Conservation (phyloP, 2,329 filamentous ascomycete species). For the Aspergillus proliferans region DNA sequence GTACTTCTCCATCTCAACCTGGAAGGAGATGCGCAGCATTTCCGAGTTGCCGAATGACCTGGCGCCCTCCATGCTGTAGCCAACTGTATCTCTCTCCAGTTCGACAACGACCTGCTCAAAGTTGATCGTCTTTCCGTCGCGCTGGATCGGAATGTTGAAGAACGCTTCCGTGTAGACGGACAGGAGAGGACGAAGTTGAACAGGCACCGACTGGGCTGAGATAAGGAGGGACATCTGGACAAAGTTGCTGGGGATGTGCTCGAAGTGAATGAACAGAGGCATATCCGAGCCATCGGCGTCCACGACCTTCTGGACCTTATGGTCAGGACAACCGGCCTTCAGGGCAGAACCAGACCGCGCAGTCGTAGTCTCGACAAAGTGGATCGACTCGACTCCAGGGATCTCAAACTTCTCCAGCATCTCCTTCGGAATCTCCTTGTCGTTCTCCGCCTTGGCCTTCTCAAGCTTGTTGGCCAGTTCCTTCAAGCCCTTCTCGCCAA, state of each 20-base stretch:
- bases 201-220: slow-evolving; percentile 68
- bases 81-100: slow-evolving; percentile 84
- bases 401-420: slow-evolving; percentile 78
- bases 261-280: slow-evolving; percentile 94
- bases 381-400: slow-evolving; percentile 81
- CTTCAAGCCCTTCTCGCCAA: slow-evolving; percentile 77
- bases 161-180: slow-evolving; percentile 84
- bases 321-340: slow-evolving; percentile 60
- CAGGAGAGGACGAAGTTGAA: slow-evolving; percentile 77
- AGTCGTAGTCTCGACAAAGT: slow-evolving; percentile 84
- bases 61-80: slow-evolving; percentile 67
- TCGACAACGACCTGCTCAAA: slow-evolving; percentile 92
- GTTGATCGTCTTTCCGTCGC: slow-evolving; percentile 67
- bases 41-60: slow-evolving; percentile 69
- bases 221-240: slow-evolving; percentile 77
- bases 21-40: slow-evolving; percentile 72
- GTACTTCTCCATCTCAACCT: slow-evolving; percentile 86
- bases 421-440: slow-evolving; percentile 73
- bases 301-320: slow-evolving; percentile 67
- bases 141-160: slow-evolving; percentile 82
- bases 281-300: slow-evolving; percentile 59
- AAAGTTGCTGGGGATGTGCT: slow-evolving; percentile 89
- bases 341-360: slow-evolving; percentile 75
- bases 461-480: slow-evolving; percentile 70
- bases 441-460: slow-evolving; percentile 79